Evolutionary conservation across 1,284 basidiomycete genomes (phyloP).

Genomic region (Polyporus tsugae): DNA sequence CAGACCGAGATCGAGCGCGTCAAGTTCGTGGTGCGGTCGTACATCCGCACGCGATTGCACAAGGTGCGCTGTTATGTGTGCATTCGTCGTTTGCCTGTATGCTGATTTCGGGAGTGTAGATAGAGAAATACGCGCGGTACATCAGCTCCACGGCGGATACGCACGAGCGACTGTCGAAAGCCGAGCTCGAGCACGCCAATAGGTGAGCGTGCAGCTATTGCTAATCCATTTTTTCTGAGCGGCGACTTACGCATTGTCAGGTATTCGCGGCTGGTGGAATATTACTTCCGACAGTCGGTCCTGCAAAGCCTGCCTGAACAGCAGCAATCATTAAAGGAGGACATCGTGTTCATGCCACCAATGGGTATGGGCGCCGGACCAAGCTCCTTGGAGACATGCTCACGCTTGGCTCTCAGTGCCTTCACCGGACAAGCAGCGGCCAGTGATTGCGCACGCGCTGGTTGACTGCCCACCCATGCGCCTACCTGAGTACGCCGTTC

Average conservation of each 20-base stretch:
- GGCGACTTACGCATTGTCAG: constrained; percentile 46
- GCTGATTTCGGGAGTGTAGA: constrained; percentile 53
- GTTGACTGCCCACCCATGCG: constrained; percentile 73
- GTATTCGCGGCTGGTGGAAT: constrained; percentile 76
- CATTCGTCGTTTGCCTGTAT: neutral
- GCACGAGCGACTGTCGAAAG: constrained; percentile 78
- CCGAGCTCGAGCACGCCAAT: constrained; percentile 82
- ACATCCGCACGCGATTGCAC: constrained; percentile 84
- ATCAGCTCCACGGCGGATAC: constrained; percentile 74
- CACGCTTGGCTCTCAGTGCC: constrained; percentile 58
- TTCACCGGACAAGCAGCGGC: constrained; percentile 74
- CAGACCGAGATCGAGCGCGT: constrained; percentile 94
- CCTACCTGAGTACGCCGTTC: constrained; percentile 71
- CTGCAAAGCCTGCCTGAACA: constrained; percentile 81
- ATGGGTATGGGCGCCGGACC: constrained; percentile 67
- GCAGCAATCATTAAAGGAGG: constrained; percentile 80
- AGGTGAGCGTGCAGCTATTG: constrained; percentile 51
- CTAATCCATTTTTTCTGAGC: neutral
- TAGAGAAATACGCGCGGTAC: constrained; percentile 85
- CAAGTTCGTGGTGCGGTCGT: constrained; percentile 88
- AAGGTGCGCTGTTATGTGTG: constrained; percentile 62
- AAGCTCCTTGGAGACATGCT: neutral
- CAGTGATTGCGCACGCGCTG: constrained; percentile 84
- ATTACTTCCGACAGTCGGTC: constrained; percentile 78
- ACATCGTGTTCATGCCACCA: constrained; percentile 69